phyloP scores from a whole-genome alignment of 2,329 filamentous ascomycete genomes.

The Trichoderma sp. region DNA sequence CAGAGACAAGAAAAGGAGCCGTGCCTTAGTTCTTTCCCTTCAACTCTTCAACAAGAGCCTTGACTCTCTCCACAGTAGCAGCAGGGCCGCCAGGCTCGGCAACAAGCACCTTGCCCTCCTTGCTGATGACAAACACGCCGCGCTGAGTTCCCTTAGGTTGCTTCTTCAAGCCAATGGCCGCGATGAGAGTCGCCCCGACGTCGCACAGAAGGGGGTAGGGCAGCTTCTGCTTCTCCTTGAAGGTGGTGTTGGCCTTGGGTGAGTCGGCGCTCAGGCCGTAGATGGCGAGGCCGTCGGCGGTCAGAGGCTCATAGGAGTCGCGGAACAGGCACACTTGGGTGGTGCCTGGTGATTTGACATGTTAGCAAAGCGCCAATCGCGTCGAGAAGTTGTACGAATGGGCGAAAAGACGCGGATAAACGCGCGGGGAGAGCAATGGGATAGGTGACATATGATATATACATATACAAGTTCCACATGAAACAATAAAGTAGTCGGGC shows the following conservation, averaged over 20 bases:
- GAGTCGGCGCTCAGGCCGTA: slow-evolving; percentile 89
- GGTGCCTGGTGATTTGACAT: slow-evolving; percentile 65
- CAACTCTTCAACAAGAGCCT: slow-evolving; percentile 64
- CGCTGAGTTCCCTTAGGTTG: slow-evolving; percentile 76
- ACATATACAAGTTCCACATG: neutral
- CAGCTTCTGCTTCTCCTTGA: slow-evolving; percentile 88
- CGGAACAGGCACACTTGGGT: slow-evolving; percentile 93
- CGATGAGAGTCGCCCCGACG: slow-evolving; percentile 71
- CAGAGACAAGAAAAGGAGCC: neutral
- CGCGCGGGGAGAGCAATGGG: neutral
- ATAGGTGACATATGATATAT: neutral
- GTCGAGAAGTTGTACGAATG: neutral
- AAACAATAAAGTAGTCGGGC: neutral
- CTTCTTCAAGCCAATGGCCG: slow-evolving; percentile 89
- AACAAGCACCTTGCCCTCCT: slow-evolving; percentile 77
- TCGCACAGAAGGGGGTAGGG: slow-evolving; percentile 91
- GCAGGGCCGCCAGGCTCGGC: slow-evolving; percentile 76
- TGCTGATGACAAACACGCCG: slow-evolving; percentile 86
- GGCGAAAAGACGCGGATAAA: slow-evolving; percentile 1
- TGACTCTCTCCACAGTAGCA: slow-evolving; percentile 76
- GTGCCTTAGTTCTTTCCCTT: slow-evolving; percentile 32
- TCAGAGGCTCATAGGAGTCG: slow-evolving; percentile 77
- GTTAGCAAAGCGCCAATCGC: slow-evolving; percentile 20
- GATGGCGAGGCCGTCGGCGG: slow-evolving; percentile 78
- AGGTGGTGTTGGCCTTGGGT: slow-evolving; percentile 88